Evolutionary conservation across 495 filamentous ascomycete genomes (phyloP).

Genomic region (Aspergillus bertholletiae): DNA sequence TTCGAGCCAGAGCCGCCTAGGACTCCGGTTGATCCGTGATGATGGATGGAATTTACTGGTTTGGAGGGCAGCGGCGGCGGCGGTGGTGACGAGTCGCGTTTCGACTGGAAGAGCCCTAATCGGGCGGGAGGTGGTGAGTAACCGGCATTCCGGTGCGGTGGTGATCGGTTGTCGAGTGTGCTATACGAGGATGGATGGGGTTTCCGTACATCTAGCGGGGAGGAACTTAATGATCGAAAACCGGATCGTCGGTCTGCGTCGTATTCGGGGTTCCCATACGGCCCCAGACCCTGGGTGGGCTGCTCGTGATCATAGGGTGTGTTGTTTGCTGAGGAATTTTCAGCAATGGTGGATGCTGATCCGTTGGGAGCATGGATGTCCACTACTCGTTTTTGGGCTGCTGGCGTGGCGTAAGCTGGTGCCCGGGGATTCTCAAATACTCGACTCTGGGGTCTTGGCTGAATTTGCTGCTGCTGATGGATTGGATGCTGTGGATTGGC

Average conservation of each 20-base stretch:
- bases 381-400: constrained; percentile 48
- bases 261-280: constrained; percentile 35
- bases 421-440: constrained; percentile 25
- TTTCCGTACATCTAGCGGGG: constrained; percentile 45
- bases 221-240: constrained; percentile 42
- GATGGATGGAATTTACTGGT: constrained; percentile 34
- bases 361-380: constrained; percentile 53
- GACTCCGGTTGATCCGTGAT: constrained; percentile 21
- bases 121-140: constrained; percentile 38
- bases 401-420: constrained; percentile 49
- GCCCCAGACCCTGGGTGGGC: constrained; percentile 18
- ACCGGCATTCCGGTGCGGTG: constrained; percentile 25
- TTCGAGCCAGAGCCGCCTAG: constrained; percentile 29
- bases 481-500: constrained; percentile 83
- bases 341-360: constrained; percentile 54
- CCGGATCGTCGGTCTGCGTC: constrained; percentile 37
- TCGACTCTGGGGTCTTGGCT: constrained; percentile 33
- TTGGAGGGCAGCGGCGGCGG: constrained; percentile 29
- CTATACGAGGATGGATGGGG: constrained; percentile 28
- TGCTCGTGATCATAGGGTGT: constrained; percentile 46
- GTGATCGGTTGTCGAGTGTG: constrained; percentile 27
- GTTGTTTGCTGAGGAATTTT: constrained; percentile 47
- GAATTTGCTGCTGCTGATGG: constrained; percentile 49
- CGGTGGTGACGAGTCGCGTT: constrained; percentile 33
- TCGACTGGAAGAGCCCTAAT: constrained; percentile 35